A percentile compares a stretch with the other conserved stretches of the same genome.
Conservation (phyloP, 352 stramenopile genomes). For the Thraustotheca clavata region DNA sequence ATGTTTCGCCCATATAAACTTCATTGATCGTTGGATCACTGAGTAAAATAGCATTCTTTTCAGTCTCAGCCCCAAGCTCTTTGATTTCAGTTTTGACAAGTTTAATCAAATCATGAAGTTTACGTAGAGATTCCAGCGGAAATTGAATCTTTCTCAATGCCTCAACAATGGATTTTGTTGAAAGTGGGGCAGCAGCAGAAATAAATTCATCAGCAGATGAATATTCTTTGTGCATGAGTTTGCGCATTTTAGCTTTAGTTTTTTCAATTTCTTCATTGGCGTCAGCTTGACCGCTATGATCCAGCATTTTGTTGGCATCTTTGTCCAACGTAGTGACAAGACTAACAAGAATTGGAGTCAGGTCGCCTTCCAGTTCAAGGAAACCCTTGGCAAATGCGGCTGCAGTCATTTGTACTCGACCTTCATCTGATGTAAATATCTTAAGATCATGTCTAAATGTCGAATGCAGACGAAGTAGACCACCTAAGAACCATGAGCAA, state of each 20-base stretch:
- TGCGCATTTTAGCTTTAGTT: slow-evolving; percentile 84
- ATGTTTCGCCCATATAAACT: slow-evolving; percentile 96
- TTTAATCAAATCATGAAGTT: slow-evolving; percentile 67
- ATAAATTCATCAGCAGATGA: slow-evolving; percentile 53
- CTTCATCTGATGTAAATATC: slow-evolving; percentile 99
- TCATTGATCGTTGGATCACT: slow-evolving; percentile 23
- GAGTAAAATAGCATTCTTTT: slow-evolving; percentile 1
- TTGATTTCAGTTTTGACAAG: slow-evolving; percentile 72
- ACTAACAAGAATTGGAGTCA: slow-evolving; percentile 98
- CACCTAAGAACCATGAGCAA: slow-evolving; percentile 35
- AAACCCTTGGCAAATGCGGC: slow-evolving; percentile 99
- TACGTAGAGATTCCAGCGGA: slow-evolving; percentile 55
- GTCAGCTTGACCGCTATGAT: slow-evolving; percentile 96
- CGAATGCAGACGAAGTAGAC: slow-evolving; percentile 96
- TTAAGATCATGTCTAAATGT: slow-evolving; percentile 99
- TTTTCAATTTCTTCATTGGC: slow-evolving; percentile 87
- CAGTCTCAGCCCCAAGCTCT: slow-evolving; percentile 27
- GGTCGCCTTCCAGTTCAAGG: slow-evolving; percentile 97
- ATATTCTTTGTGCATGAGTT: slow-evolving; percentile 83
- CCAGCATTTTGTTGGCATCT: slow-evolving; percentile 96
- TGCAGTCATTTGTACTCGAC: slow-evolving; percentile 98
- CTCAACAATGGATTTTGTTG: slow-evolving; percentile 65
- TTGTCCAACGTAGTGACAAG: slow-evolving; percentile 83
- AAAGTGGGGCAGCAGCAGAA: slow-evolving; percentile 52
- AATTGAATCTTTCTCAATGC: slow-evolving; percentile 78